Conservation (phyloP, 768 basidiomycete genomes). For the Agaricus blazei region DNA sequence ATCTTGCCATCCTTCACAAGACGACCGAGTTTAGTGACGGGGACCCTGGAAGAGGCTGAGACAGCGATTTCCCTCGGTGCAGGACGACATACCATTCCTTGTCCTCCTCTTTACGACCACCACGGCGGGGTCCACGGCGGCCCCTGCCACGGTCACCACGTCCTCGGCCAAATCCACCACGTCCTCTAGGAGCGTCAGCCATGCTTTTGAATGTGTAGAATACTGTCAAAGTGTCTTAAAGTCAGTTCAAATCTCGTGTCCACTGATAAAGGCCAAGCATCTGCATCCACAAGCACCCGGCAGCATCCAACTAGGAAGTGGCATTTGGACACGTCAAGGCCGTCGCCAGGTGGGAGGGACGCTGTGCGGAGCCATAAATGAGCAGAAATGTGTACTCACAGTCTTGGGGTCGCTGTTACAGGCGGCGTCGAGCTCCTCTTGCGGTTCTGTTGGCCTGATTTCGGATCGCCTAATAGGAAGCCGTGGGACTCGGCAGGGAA, state of each 20-base stretch:
- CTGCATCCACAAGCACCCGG: slow-evolving; percentile 11
- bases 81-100: slow-evolving; percentile 82
- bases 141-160: slow-evolving; percentile 90
- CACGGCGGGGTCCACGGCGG: slow-evolving; percentile 86
- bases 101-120: slow-evolving; percentile 98
- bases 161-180: slow-evolving; percentile 78
- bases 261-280: not conserved
- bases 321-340: not conserved
- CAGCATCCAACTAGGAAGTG: slow-evolving; percentile 42
- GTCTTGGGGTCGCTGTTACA: slow-evolving; percentile 33
- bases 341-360: not conserved
- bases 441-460: slow-evolving; percentile 12
- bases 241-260: not conserved
- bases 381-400: slow-evolving; percentile 27
- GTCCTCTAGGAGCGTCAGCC: slow-evolving; percentile 77
- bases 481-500: slow-evolving; percentile 16
- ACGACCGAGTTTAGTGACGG: slow-evolving; percentile 98
- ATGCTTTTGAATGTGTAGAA: slow-evolving; percentile 38
- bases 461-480: not conserved
- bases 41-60: slow-evolving; percentile 55
- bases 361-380: slow-evolving; percentile 3
- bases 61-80: not conserved
- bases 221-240: not conserved
- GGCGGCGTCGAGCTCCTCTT: slow-evolving; percentile 26
- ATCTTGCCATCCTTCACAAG: slow-evolving; percentile 99